Conservation (phyloP, 176 grass and related monocot genomes). For the Rhynchospora pubera region DNA sequence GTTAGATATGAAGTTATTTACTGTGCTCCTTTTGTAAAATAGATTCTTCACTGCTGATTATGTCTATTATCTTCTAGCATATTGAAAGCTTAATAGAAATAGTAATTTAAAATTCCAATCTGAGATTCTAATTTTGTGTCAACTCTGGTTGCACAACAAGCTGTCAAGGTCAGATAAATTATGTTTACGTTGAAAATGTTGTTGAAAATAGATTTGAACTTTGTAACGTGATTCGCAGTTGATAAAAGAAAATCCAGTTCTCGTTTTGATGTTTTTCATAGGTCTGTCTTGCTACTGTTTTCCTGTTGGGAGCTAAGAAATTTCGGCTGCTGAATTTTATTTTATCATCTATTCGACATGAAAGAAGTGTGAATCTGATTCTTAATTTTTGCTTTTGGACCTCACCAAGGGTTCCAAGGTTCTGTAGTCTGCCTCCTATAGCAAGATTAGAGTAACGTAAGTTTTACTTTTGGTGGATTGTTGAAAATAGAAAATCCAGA, state of each 20-base stretch:
- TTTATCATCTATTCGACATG: neutral
- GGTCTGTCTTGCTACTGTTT: neutral
- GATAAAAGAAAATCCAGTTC: neutral
- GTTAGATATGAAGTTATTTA: neutral
- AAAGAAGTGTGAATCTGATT: neutral
- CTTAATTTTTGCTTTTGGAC: neutral
- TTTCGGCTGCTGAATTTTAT: neutral
- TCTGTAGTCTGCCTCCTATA: neutral
- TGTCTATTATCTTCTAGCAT: neutral
- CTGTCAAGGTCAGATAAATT: neutral
- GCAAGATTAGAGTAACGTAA: neutral
- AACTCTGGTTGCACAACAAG: neutral
- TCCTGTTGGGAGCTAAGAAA: neutral
- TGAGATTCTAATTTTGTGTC: neutral
- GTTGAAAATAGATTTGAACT: neutral
- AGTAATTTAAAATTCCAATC: neutral
- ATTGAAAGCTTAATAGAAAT: neutral
- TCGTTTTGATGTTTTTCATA: neutral
- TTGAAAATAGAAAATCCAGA: neutral
- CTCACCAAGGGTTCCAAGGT: neutral
- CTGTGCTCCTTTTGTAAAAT: constrained; percentile 5
- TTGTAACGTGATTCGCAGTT: neutral
- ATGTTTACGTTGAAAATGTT: neutral
- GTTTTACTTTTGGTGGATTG: neutral
- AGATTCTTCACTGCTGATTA: constrained; percentile 15